Base-by-base conservation (phyloP, 1,284 basidiomycete species). In the Leccinum angustisporum region DNA sequence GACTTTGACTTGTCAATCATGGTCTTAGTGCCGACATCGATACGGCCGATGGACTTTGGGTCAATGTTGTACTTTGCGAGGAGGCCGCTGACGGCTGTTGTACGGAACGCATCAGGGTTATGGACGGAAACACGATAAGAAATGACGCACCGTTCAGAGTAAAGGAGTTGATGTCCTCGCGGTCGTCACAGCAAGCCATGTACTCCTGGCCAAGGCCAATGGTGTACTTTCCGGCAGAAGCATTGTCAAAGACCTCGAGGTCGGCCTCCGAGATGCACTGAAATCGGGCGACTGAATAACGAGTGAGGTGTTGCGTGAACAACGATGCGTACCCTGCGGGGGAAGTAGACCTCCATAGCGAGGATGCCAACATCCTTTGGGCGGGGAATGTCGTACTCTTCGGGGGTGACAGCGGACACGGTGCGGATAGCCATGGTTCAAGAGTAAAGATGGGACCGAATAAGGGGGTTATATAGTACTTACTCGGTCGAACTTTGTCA, bases 1-100 rank as follows among this genome's bases (percentile, higher is more conserved):
- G 97, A 94, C 81, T 99, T 99, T 65, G 95, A 97, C 83, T 99
- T 99, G 87, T 99, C 97, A 71, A 99, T 98, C 80, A 99, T 93
- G 59, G 97, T 98, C 79, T 99, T 97, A 33, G 97, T 99, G 63
- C 97, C 97, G 68, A 99, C 95, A 68, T 99, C 97, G 63, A 99
- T 87, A 69, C 97, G 95, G 63, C 97, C 97, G 75, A 99, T 97
- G 61, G 92, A 94, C 72, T 86, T 90, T 65, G 97, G 96, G 83
- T 98, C 95, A 72, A 99, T 86, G 81, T 95, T 90, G 86, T 92
- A 97, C 79, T 97, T 98, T 74, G 93, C 86, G 67, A 99, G 83
- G 48, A 99, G 88, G 66, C 90, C 90, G 63, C 87, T 85, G 67
- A 95, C 93, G 70, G 89, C 94, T 94, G 66, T 34, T 52, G 52